A percentile compares a stretch with the other conserved stretches of the same genome.
These are phyloP conservation scores for Globisporangium iwayamae DNA, from an alignment of 352 stramenopile species.

Conservation along the genomic window DNA sequence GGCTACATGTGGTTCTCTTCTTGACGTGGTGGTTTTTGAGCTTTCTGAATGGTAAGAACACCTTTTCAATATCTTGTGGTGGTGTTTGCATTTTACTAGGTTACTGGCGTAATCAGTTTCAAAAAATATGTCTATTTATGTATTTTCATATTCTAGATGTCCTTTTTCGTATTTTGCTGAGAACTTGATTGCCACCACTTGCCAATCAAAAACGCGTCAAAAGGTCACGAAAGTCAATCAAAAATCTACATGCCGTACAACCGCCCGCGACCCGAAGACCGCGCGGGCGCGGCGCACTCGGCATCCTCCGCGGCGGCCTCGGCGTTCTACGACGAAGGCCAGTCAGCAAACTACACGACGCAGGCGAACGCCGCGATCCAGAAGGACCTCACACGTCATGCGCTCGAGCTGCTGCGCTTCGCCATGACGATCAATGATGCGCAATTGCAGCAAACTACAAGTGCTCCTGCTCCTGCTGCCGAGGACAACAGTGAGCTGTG, in stretches of 20 bases:
- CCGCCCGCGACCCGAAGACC: slow-evolving; percentile 38
- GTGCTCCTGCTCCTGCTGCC: neutral
- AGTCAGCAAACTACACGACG: slow-evolving; percentile 72
- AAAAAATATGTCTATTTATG: no score
- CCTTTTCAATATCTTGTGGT: no score
- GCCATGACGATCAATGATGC: neutral
- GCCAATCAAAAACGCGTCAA: neutral
- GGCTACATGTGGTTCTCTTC: no score
- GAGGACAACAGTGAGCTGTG: slow-evolving; percentile 18
- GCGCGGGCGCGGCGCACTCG: slow-evolving; percentile 30
- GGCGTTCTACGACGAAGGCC: slow-evolving; percentile 57
- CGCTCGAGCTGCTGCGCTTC: slow-evolving; percentile 45
- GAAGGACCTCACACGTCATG: slow-evolving; percentile 58
- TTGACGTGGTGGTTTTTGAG: no score
- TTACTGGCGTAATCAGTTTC: no score
- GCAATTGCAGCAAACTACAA: neutral
- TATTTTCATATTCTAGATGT: no score
- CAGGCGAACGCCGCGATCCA: slow-evolving; percentile 65
- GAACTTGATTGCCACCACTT: no score
- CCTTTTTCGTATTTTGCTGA: no score
- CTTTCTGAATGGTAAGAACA: no score
- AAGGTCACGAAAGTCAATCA: neutral
- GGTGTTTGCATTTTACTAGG: no score
- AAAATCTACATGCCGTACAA: slow-evolving; percentile 51
- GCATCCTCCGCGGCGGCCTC: slow-evolving; percentile 38